Percentiles rank a stretch among this genome's conserved stretches.
phyloP scores from a whole-genome alignment of 2,329 filamentous ascomycete species.

The Trichoderma breve region DNA sequence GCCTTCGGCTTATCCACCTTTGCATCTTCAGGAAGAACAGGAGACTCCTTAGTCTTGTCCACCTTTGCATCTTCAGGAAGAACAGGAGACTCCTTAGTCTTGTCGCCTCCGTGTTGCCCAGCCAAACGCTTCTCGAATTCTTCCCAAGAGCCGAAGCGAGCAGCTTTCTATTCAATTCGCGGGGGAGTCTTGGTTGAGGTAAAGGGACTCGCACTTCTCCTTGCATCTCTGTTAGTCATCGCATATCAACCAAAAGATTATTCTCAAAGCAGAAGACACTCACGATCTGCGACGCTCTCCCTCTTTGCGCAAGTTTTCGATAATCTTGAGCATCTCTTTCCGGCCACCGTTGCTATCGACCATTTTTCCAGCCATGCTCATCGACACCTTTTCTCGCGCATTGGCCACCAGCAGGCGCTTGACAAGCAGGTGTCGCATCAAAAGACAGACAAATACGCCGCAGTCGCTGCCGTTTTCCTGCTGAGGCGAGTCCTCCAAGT shows the following conservation, averaged over 20 bases:
- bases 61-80: background rate
- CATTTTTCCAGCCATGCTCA: conserved; percentile 85
- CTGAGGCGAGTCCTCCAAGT: conserved; percentile 81
- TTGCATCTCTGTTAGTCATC: conserved; percentile 22
- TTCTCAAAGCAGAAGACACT: conserved; percentile 37
- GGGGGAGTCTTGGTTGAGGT: conserved; percentile 40
- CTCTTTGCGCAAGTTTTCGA: conserved; percentile 82
- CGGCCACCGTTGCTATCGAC: conserved; percentile 77
- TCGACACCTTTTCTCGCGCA: conserved; percentile 81
- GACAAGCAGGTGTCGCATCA: conserved; percentile 91
- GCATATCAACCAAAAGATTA: background rate
- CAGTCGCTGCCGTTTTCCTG: conserved; percentile 94
- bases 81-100: background rate
- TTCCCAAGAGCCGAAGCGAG: conserved; percentile 33
- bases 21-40: background rate
- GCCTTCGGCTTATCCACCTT: background rate
- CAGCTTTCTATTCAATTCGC: conserved; percentile 43
- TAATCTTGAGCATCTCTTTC: conserved; percentile 88
- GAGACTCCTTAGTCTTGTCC: background rate
- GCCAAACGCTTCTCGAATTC: conserved; percentile 30
- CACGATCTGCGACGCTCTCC: conserved; percentile 80
- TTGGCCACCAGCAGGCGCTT: conserved; percentile 78
- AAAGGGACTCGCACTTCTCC: conserved; percentile 40
- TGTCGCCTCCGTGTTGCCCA: conserved; percentile 14
- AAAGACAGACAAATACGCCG: conserved; percentile 90